phyloP scores from a whole-genome alignment of 2,329 filamentous ascomycete species.

The Corinectria fuckeliana region DNA sequence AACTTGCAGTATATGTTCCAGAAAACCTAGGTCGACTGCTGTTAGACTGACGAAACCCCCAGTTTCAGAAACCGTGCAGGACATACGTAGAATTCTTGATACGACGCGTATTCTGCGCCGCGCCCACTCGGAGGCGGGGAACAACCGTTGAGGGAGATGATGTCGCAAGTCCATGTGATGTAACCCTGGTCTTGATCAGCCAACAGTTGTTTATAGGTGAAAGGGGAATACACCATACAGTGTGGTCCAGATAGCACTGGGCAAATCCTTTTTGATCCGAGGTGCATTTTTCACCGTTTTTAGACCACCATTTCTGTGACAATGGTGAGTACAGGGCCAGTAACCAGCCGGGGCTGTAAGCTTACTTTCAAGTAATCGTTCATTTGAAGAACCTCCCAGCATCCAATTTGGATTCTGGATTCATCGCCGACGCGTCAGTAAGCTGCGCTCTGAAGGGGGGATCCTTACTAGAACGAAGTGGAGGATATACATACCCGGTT shows the following conservation, averaged over 20 bases:
- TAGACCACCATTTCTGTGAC: not conserved
- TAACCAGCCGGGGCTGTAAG: not conserved
- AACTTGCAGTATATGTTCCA: not conserved
- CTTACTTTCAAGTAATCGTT: not conserved
- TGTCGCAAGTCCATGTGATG: constrained; percentile 2
- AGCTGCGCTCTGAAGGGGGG: no score
- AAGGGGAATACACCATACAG: not conserved
- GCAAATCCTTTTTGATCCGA: not conserved
- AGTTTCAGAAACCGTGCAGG: no score
- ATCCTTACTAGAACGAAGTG: no score
- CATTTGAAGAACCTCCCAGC: not conserved
- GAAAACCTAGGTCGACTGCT: not conserved
- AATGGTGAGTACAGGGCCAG: no score
- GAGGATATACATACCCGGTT: not conserved
- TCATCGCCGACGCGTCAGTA: not conserved
- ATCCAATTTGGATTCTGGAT: not conserved
- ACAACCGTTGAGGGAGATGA: not conserved
- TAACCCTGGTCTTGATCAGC: not conserved
- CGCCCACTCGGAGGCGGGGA: not conserved
- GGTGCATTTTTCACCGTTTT: not conserved
- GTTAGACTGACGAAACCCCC: not conserved
- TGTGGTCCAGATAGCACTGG: not conserved
- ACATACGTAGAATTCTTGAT: not conserved
- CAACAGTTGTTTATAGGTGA: no score
- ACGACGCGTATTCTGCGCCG: not conserved